Evolutionary conservation across 2,329 filamentous ascomycete species (phyloP).

Genomic region (Hymenoscyphus occultus): DNA sequence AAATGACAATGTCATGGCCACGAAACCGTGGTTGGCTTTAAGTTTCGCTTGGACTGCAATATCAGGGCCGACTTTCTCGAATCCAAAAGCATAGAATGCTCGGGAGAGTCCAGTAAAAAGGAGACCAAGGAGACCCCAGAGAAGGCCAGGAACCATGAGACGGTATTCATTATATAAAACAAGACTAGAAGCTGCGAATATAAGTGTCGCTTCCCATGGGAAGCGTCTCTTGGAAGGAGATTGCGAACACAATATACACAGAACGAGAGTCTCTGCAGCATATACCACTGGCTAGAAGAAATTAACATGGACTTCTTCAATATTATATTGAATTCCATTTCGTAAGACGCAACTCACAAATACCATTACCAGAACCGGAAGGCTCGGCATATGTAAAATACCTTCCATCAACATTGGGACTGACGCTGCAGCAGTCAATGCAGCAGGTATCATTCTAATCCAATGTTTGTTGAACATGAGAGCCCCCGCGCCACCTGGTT

Average conservation of each 20-base stretch:
- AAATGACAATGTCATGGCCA: slow-evolving; percentile 27
- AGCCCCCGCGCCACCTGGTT: slow-evolving; percentile 13
- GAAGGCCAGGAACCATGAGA: slow-evolving; percentile 30
- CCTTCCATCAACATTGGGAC: slow-evolving; percentile 29
- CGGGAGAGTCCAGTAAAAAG: slow-evolving; percentile 24
- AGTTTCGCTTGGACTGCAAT: slow-evolving; percentile 15
- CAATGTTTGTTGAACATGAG: slow-evolving; percentile 15
- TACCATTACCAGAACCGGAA: slow-evolving; percentile 31
- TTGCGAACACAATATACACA: slow-evolving; percentile 21
- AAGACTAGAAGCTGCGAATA: slow-evolving; percentile 14
- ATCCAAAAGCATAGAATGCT: slow-evolving; percentile 24
- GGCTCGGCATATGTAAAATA: slow-evolving; percentile 30
- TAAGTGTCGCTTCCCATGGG: slow-evolving; percentile 22
- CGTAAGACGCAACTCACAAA: slow-evolving; percentile 25
- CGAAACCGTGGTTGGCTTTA: slow-evolving; percentile 25
- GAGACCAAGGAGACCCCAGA: slow-evolving; percentile 23
- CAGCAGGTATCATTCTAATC: slow-evolving; percentile 23
- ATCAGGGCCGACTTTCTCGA: slow-evolving; percentile 18
- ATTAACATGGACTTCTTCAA: slow-evolving; percentile 8
- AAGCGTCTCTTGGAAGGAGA: slow-evolving; percentile 17
- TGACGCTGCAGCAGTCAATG: slow-evolving; percentile 25
- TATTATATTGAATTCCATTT: background rate
- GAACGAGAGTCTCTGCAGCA: slow-evolving; percentile 24
- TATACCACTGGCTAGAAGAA: slow-evolving; percentile 25
- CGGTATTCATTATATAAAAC: slow-evolving; percentile 31